Evolutionary conservation across 2,329 filamentous ascomycete species (phyloP).

Genomic region (Magnaporthiopsis incrustans): DNA sequence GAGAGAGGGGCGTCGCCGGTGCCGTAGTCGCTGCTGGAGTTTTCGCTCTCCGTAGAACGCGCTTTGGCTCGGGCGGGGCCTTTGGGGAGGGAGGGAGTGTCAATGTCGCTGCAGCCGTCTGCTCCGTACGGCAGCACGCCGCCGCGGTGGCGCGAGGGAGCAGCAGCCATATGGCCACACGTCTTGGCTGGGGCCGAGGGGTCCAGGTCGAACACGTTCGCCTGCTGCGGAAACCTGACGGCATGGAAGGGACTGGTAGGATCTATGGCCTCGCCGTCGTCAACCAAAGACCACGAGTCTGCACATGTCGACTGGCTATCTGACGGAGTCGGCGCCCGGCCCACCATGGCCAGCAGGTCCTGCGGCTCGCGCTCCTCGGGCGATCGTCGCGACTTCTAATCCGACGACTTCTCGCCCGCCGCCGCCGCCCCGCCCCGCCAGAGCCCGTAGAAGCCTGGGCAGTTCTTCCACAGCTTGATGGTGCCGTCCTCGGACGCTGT

Average conservation of each 20-base stretch:
- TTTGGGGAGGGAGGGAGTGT: not conserved
- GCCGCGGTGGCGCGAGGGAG: no score
- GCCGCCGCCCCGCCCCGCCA: conserved; percentile 44
- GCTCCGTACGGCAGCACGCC: not conserved
- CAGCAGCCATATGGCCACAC: not conserved
- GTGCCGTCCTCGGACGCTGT: conserved; percentile 96
- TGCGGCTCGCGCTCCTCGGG: not conserved
- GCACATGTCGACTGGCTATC: not conserved
- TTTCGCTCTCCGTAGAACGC: not conserved
- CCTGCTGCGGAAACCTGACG: not conserved
- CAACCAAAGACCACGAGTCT: not conserved
- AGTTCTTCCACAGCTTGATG: conserved; percentile 83
- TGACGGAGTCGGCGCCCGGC: no score
- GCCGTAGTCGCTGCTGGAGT: not conserved
- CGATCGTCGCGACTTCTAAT: conserved; percentile 26
- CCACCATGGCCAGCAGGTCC: not conserved
- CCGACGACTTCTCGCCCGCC: conserved; percentile 22
- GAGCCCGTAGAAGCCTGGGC: conserved; percentile 55
- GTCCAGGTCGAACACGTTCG: conserved; percentile 2
- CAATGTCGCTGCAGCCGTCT: not conserved
- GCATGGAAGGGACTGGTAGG: not conserved
- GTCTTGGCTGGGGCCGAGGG: not conserved
- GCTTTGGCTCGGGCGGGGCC: not conserved
- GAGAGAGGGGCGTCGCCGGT: not conserved
- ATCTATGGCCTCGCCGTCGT: not conserved